phyloP scores from a whole-genome alignment of 2,329 filamentous ascomycete genomes.

The Alternaria brassicicola region DNA sequence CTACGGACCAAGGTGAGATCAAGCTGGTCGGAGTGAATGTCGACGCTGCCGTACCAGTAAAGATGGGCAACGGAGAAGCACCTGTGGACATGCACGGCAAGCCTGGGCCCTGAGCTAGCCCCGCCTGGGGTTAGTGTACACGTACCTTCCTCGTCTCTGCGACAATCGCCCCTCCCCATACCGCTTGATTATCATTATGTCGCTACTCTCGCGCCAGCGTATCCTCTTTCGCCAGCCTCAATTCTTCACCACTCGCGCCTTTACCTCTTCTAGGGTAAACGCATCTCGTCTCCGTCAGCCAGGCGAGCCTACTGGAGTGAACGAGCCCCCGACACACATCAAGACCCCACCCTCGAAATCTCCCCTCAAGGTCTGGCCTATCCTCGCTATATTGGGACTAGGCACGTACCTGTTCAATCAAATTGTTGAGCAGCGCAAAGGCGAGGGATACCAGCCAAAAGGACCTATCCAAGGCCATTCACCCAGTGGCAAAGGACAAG shows the following conservation, averaged over 20 bases:
- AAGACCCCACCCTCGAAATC: constrained; percentile 47
- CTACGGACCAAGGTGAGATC: not conserved
- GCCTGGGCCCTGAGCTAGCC: constrained; percentile 7
- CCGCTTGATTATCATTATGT: constrained; percentile 38
- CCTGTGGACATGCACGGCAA: not conserved
- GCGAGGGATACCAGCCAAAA: constrained; percentile 37
- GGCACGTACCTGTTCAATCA: constrained; percentile 56
- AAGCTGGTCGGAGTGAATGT: not conserved
- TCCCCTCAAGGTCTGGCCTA: constrained; percentile 52
- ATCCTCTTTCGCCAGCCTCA: constrained; percentile 13
- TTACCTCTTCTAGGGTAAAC: constrained; percentile 30
- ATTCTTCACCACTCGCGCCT: constrained; percentile 24
- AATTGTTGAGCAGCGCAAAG: constrained; percentile 54
- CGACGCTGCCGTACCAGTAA: not conserved
- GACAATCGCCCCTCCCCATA: constrained; percentile 28
- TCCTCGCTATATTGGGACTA: constrained; percentile 55
- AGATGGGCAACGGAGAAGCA: not conserved
- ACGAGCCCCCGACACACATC: constrained; percentile 46
- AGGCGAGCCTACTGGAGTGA: constrained; percentile 46
- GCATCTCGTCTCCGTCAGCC: constrained; percentile 43
- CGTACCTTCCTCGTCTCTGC: not conserved
- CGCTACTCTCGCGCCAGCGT: constrained; percentile 27
- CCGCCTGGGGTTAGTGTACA: not conserved
- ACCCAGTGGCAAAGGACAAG: constrained; percentile 34
- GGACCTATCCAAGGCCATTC: constrained; percentile 42